phyloP scores from a whole-genome alignment of 78 protist genomes.

The Monocercomonoides exilis region DNA sequence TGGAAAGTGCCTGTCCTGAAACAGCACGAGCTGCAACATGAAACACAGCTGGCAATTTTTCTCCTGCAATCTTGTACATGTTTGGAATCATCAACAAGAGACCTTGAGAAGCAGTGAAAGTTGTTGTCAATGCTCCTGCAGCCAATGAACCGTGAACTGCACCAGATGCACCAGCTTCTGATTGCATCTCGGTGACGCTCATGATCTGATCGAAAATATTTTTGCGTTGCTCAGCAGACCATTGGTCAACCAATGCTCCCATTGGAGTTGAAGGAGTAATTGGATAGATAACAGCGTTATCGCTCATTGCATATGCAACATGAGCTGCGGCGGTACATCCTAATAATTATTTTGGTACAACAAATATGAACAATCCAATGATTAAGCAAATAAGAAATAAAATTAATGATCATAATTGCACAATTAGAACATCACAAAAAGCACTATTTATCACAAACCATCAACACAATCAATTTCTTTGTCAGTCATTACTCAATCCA shows the following conservation, averaged over 20 bases:
- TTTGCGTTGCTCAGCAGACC: constrained; percentile 26
- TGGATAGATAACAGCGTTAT: constrained; percentile 41
- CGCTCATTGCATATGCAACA: constrained; percentile 41
- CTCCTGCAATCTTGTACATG: constrained; percentile 67
- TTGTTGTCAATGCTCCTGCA: constrained; percentile 46
- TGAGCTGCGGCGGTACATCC: constrained; percentile 58
- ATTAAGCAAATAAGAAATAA: too few relatives aligned
- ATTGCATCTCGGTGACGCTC: constrained; percentile 45
- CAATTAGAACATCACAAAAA: too few relatives aligned
- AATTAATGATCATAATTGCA: too few relatives aligned
- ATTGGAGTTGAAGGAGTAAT: constrained; percentile 56
- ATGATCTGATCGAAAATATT: constrained; percentile 45
- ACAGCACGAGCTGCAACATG: constrained; percentile 57
- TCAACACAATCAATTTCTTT: too few relatives aligned
- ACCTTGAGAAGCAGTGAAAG: constrained; percentile 65
- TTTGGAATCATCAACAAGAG: constrained; percentile 66
- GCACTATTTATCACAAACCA: too few relatives aligned
- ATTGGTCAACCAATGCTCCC: constrained; percentile 47
- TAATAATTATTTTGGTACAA: too few relatives aligned
- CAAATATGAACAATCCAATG: too few relatives aligned
- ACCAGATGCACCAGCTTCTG: constrained; percentile 65
- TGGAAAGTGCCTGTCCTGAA: constrained; percentile 48
- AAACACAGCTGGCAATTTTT: constrained; percentile 44
- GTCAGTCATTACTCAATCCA: too few relatives aligned
- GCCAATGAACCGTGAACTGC: constrained; percentile 52